Base-by-base conservation (phyloP, 345 rosid genomes). In the Salix suchowensis region DNA sequence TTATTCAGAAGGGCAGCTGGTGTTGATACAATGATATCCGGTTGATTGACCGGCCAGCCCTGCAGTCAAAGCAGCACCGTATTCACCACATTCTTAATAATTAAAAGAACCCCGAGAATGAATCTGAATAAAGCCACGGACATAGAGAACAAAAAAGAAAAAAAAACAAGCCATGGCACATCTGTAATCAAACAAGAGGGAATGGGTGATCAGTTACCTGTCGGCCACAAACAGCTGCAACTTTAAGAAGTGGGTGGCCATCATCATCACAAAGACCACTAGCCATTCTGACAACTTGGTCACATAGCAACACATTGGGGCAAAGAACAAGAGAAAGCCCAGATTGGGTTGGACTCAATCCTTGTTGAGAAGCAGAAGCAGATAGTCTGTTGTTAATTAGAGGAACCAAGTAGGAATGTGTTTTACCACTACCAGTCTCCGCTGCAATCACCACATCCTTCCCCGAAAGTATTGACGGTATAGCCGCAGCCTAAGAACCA, bases 361-460 rank as follows among this genome's bases (percentile, higher is more conserved):
- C 76, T 65, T 74, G 58, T 30, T 80, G 81, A 13, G 42, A 52
- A 0, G 66, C 79, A 0, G 66, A 79, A 69, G 46, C 48, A 16
- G 81, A 82, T 30, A 96, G 81, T 75, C 52, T 46, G 52, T 85
- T 88, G 75, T 93, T 83, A 39, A 96, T 86, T 30, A 96, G 78
- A 28, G 98, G 98, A 71, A 88, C 88, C 36, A 93, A 84, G 87
- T 93, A 93, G 60, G 97, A 76, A 78, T 91, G 92, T 44, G 98
- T 91, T 86, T 95, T 95, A 70, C 98, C 98, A 74, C 98, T 93
- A 13, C 98, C 98, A 8, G 98, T 95, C 81, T 95, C 98, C 12
- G 98, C 98, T 7, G 98, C 98, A 73, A 91, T 83, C 44, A 93
- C 87, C 64, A 89, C 97, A 84, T 95, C 98, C 80, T 91, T 93